phyloP scores from a whole-genome alignment of 2,329 filamentous ascomycete species.

The Zasmidium angulare region DNA sequence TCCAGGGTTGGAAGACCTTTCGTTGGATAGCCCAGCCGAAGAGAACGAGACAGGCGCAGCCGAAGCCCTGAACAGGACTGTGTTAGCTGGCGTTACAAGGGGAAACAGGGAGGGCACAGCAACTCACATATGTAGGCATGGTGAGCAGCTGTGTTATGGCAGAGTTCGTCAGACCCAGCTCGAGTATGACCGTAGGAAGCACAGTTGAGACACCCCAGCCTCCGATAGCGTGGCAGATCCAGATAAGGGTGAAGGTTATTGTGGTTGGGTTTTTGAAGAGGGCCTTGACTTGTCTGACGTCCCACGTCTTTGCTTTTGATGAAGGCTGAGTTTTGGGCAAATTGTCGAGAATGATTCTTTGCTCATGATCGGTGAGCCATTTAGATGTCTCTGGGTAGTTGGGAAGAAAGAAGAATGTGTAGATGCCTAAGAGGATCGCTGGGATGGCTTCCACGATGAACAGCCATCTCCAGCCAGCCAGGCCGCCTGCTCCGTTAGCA shows the following conservation, averaged over 20 bases:
- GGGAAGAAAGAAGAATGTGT: constrained; percentile 45
- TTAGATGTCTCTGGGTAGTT: constrained; percentile 59
- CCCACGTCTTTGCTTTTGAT: constrained; percentile 23
- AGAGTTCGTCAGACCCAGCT: constrained; percentile 44
- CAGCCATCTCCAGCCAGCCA: constrained; percentile 27
- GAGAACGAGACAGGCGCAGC: constrained; percentile 18
- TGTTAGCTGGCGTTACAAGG: neutral
- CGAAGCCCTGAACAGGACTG: constrained; percentile 13
- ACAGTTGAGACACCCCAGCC: constrained; percentile 41
- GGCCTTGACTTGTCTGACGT: constrained; percentile 16
- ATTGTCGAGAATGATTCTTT: constrained; percentile 15
- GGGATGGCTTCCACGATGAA: constrained; percentile 10
- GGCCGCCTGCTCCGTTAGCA: constrained; percentile 45
- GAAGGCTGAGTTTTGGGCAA: constrained; percentile 23
- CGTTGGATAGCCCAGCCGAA: constrained; percentile 24
- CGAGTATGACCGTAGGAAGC: constrained; percentile 42
- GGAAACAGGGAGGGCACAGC: neutral
- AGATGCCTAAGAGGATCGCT: constrained; percentile 43
- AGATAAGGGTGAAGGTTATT: constrained; percentile 24
- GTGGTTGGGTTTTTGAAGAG: constrained; percentile 23
- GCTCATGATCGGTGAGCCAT: constrained; percentile 53
- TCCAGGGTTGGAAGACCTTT: constrained; percentile 17
- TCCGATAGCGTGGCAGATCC: constrained; percentile 29
- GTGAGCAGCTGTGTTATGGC: constrained; percentile 45
- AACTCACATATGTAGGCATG: constrained; percentile 23